Base-by-base conservation (phyloP, 768 basidiomycete species). In the Sistotremastrum niveocremeum region DNA sequence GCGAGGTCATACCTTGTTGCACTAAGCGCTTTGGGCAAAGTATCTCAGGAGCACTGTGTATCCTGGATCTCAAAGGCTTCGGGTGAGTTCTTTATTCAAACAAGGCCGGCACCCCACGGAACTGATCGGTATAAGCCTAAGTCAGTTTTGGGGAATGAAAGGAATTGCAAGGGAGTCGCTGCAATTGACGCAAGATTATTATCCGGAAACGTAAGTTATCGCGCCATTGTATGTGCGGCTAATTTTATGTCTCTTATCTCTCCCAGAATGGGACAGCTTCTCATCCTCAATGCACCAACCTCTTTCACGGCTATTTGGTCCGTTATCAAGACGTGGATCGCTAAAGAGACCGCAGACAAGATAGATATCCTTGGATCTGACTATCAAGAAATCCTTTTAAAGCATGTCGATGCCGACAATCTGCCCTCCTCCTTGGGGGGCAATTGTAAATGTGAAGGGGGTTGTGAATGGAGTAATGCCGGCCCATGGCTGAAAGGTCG, bases 121-220 rank as follows among this genome's bases (percentile, higher is more conserved):
- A 20, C 20, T 20, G 20, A 20, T 20, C 20, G 20, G 20, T 20
- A 33, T 9, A 38, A 84, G 81, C 10, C 58, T 84, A 40, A 61
- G 66, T 37, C 76, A 82, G 52, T 86, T 84, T 54, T 86, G 83
- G 83, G 74, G 83, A 54, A 76, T 83, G 66, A 82, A 79, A 57
- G 63, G 69, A 38, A 64, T 84, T 11, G 71, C 70, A 20, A 67
- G 74, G 42, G 64, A 60, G 42, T 74, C 77, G 5, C 81, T 85
- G 57, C 81, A 84, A 52, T 67, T 85, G 46, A 83, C 81, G 2
- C 83, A 85, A 59, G 80, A 83, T 53, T 85, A 81, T 60, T 85
- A 71, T 51, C 83, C 83, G 1, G 83, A 86, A 57, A 78, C 79
- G 20, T 20, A 20, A 20, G 20, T 20, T 20, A 20, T 20, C 20